Base-by-base conservation (phyloP, 2,329 filamentous ascomycete species). In the Verticillium dahliae region DNA sequence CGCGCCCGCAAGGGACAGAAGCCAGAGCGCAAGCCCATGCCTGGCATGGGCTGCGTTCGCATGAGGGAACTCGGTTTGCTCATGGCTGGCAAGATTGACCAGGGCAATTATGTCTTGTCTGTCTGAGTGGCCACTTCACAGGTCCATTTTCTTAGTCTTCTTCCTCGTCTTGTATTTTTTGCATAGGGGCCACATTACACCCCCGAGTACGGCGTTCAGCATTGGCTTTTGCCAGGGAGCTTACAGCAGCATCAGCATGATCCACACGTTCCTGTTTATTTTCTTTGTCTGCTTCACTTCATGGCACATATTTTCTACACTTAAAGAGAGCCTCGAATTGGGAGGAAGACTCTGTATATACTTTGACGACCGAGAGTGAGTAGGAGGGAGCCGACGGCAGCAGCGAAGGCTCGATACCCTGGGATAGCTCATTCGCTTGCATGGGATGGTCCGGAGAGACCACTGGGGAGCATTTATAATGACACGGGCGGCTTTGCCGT, bases 11-110 rank as follows among this genome's bases (percentile, higher is more conserved):
- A 92, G 70, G 84, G 84, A 13, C 82, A 85, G 67, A 80, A 84
- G 27, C 76, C 78, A 3, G 82, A 84, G 68, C 85, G 88, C 68
- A 88, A 86, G 68, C 86, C 90, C 60, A 83, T 88, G 69, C 91
- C 91, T 45, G 95, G 95, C 61, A 90, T 91, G 72, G 95, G 95
- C 61, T 92, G 91, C 39, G 90, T 97, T 79, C 87, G 93, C 66
- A 99, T 99, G 95, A 75, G 74, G 67, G 77, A 96, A 75, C 84
- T 99, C 62, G 95, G 94, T 60, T 82, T 98, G 61, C 86, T 94
- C 72, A 91, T 95, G 82, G 92, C 91, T 62, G 91, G 91, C 71
- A 92, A 91, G 76, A 80, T 81, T 60, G 90, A 88, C 69, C 85
- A 84, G 69, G 87, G 87, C 73, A 90, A 90, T 70, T 91, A 91